Evolutionary conservation across 2,329 filamentous ascomycete genomes (phyloP).

Genomic region (Trichoderma sp.): DNA sequence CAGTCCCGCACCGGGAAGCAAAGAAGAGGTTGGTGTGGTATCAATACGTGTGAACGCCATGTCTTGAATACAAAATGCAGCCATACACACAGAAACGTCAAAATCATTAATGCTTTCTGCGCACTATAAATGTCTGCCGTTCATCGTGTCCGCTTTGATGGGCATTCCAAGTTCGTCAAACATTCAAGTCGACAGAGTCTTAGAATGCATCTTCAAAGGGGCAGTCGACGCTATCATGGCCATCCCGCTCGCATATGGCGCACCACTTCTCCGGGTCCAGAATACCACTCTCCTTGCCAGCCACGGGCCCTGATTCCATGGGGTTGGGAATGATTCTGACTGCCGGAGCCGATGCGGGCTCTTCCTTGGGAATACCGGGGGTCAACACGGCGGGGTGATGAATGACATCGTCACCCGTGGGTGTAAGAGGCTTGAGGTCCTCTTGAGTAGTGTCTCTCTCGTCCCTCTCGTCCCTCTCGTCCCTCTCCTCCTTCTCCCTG

Average conservation of each 20-base stretch:
- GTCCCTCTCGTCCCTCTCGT: constrained; percentile 46
- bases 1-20: constrained; percentile 27
- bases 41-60: constrained; percentile 40
- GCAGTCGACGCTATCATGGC: constrained; percentile 94
- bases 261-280: constrained; percentile 93
- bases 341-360: constrained; percentile 43
- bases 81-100: constrained; percentile 30
- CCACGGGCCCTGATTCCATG: constrained; percentile 69
- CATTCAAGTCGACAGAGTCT: constrained; percentile 27
- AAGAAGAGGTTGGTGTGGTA: constrained; percentile 38
- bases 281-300: constrained; percentile 76
- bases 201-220: constrained; percentile 83
- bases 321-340: constrained; percentile 61
- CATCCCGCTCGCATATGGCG: constrained; percentile 92
- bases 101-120: constrained; percentile 31
- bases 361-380: constrained; percentile 53
- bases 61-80: constrained; percentile 30
- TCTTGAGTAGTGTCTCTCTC: constrained; percentile 45
- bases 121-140: constrained; percentile 16
- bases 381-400: constrained; percentile 60
- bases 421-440: constrained; percentile 46
- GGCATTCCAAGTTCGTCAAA: neutral
- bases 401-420: constrained; percentile 48
- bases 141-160: constrained; percentile 18
- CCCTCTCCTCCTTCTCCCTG: constrained; percentile 37